phyloP scores from a whole-genome alignment of 768 basidiomycete species.

The Boletus edulis region DNA sequence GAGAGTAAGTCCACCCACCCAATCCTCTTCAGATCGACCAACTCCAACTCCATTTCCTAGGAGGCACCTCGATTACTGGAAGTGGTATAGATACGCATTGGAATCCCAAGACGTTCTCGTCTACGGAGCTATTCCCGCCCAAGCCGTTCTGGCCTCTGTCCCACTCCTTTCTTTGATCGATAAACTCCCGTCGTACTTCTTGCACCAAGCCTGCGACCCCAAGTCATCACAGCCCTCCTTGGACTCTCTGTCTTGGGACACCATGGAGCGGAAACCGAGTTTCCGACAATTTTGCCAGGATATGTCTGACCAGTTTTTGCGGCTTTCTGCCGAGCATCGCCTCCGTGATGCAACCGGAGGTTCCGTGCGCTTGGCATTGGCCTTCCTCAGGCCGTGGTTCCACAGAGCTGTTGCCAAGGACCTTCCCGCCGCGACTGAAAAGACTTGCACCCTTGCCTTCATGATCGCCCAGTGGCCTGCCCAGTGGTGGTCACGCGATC shows the following conservation, averaged over 20 bases:
- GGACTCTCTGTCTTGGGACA: constrained; percentile 51
- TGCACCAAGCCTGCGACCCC: constrained; percentile 33
- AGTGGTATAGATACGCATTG: constrained; percentile 71
- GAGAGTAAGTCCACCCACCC: constrained; percentile 46
- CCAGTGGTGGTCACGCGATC: constrained; percentile 64
- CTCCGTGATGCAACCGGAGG: constrained; percentile 65
- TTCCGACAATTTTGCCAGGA: constrained; percentile 72
- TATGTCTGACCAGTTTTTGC: constrained; percentile 61
- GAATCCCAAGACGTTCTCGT: constrained; percentile 78
- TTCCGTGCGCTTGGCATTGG: constrained; percentile 64
- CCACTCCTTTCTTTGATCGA: constrained; percentile 63
- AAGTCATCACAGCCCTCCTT: constrained; percentile 33
- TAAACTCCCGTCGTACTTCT: constrained; percentile 72
- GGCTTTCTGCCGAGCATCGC: constrained; percentile 50
- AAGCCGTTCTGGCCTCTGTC: constrained; percentile 66
- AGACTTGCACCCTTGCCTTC: constrained; percentile 43
- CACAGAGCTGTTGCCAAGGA: constrained; percentile 45
- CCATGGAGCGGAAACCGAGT: constrained; percentile 53
- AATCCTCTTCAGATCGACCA: background rate
- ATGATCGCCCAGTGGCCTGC: constrained; percentile 65
- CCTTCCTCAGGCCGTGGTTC: constrained; percentile 71
- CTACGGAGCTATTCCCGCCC: constrained; percentile 61
- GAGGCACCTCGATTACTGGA: constrained; percentile 64
- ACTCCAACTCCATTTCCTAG: constrained; percentile 32
- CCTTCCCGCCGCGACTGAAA: constrained; percentile 36